These are phyloP conservation scores for Syncephalis fuscata DNA, from an alignment of 371 early-diverging fungal genomes.

Conservation along the genomic window DNA sequence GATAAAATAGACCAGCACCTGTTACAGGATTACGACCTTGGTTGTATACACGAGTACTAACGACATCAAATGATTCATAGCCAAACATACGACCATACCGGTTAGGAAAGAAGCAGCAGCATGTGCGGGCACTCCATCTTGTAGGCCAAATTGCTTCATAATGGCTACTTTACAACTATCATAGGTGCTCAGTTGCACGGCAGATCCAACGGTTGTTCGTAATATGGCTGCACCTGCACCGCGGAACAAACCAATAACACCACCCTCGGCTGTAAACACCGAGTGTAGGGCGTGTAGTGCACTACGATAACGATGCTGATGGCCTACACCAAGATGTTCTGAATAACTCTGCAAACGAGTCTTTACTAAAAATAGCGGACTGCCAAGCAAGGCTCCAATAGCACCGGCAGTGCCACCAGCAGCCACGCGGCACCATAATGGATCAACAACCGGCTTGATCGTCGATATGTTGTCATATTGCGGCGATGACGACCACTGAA, in stretches of 20 bases:
- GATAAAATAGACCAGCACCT: constrained; percentile 55
- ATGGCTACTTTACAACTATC: constrained; percentile 60
- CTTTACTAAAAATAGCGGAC: constrained; percentile 84
- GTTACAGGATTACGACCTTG: constrained; percentile 53
- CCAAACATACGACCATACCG: constrained; percentile 70
- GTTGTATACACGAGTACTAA: constrained; percentile 90
- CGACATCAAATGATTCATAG: constrained; percentile 95
- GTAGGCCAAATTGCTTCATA: constrained; percentile 34
- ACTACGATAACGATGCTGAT: constrained; percentile 75
- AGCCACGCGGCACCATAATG: constrained; percentile 25
- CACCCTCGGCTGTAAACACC: constrained; percentile 52
- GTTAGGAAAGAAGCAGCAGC: constrained; percentile 64
- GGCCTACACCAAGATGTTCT: constrained; percentile 57
- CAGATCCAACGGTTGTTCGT: constrained; percentile 79
- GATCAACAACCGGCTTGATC: constrained; percentile 5
- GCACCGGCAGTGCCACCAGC: constrained; percentile 56
- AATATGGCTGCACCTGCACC: constrained; percentile 83
- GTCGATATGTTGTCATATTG: neutral
- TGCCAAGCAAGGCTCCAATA: constrained; percentile 59
- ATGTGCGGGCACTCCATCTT: constrained; percentile 49
- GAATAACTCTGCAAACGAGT: constrained; percentile 89
- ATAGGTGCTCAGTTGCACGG: constrained; percentile 84
- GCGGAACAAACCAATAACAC: constrained; percentile 64
- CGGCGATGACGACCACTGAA: neutral
- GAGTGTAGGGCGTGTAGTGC: constrained; percentile 37